These are phyloP conservation scores for Amborella trichopoda DNA, from an alignment of 164 flowering plant species.

Conservation along the genomic window DNA sequence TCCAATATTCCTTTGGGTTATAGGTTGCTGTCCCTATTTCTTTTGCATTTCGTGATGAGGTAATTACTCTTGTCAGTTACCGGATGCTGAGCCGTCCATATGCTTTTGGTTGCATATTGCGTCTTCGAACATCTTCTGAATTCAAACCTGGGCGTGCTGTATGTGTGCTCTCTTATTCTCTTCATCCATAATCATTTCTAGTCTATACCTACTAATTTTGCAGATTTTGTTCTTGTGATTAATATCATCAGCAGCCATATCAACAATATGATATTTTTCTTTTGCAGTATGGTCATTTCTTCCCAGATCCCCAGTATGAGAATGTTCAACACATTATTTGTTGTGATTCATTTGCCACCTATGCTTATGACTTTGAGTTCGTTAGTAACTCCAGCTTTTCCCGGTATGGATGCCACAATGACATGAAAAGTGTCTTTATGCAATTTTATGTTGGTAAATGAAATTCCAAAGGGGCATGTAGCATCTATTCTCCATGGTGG, in stretches of 20 bases:
- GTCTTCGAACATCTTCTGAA: slow-evolving; percentile 90
- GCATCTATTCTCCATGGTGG: too few relatives aligned
- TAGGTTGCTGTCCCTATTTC: too few relatives aligned
- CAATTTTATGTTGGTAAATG: too few relatives aligned
- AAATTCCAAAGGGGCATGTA: too few relatives aligned
- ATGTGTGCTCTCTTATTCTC: slow-evolving; percentile 13
- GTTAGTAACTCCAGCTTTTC: slow-evolving; percentile 57
- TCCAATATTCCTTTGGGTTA: too few relatives aligned
- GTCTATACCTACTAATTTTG: too few relatives aligned
- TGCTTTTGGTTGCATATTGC: slow-evolving; percentile 84
- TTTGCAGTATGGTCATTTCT: slow-evolving; percentile 96
- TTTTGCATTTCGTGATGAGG: too few relatives aligned
- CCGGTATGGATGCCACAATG: too few relatives aligned
- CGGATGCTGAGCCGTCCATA: slow-evolving; percentile 95
- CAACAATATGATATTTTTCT: neutral
- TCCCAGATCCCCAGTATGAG: slow-evolving; percentile 97
- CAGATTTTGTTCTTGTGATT: too few relatives aligned
- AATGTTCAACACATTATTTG: slow-evolving; percentile 97
- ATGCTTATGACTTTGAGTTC: slow-evolving; percentile 97
- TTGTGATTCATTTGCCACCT: slow-evolving; percentile 92
- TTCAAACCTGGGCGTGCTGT: slow-evolving; percentile 75
- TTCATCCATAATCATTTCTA: too few relatives aligned
- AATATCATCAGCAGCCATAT: too few relatives aligned
- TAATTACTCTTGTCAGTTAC: slow-evolving; percentile 69
- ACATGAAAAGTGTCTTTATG: too few relatives aligned